phyloP scores from a whole-genome alignment of 2,329 filamentous ascomycete species.

The Dothiorella sarmentorum region DNA sequence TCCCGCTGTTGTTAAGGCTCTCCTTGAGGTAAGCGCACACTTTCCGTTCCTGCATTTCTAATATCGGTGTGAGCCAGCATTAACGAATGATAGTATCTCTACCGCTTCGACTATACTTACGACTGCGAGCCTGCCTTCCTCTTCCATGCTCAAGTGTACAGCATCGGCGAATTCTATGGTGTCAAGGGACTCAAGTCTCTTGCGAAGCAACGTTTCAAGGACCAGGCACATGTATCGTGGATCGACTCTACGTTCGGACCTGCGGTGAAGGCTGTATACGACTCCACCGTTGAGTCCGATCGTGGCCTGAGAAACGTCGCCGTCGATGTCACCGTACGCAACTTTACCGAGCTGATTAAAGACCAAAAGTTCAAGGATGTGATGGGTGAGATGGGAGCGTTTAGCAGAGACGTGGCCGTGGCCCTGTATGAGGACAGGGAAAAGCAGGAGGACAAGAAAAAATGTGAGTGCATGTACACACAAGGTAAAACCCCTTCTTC shows the following conservation, averaged over 20 bases:
- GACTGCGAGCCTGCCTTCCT: background rate
- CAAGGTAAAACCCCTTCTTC: too few species aligned
- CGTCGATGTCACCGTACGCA: background rate
- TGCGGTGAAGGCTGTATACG: background rate
- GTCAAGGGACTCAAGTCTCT: background rate
- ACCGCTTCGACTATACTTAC: slow-evolving; percentile 19
- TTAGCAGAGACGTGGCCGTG: background rate
- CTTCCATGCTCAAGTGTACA: background rate
- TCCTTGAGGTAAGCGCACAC: too few species aligned
- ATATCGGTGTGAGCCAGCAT: too few species aligned
- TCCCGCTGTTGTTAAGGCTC: background rate
- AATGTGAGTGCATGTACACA: too few species aligned
- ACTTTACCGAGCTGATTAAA: background rate
- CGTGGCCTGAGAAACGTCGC: background rate
- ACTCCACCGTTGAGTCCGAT: background rate
- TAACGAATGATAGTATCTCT: too few species aligned
- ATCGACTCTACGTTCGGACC: background rate
- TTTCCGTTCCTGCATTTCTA: too few species aligned
- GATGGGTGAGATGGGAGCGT: background rate
- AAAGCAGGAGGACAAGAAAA: too few species aligned
- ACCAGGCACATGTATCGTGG: background rate
- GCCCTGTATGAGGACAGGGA: too few species aligned
- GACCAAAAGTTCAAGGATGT: background rate
- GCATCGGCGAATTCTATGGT: background rate
- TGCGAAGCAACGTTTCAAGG: background rate